Evolutionary conservation across 2,329 filamentous ascomycete genomes (phyloP).

Genomic region (Aureobasidium pullulans): DNA sequence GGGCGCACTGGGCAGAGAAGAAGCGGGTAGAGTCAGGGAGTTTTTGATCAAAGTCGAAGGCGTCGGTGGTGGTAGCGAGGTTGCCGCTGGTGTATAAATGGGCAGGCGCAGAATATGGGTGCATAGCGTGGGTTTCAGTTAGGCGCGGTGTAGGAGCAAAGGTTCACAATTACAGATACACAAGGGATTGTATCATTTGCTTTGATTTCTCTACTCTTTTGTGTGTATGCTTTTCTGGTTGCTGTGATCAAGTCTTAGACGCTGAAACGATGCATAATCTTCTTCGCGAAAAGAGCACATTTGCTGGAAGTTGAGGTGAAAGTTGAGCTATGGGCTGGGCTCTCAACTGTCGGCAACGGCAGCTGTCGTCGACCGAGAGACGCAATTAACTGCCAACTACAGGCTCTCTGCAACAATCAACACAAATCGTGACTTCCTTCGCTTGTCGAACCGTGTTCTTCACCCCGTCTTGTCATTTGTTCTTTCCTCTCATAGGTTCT

Average conservation of each 20-base stretch:
- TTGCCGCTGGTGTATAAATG: background rate
- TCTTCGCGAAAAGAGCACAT: too few species aligned
- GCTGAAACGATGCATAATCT: background rate
- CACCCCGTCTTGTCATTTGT: too few species aligned
- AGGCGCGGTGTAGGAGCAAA: background rate
- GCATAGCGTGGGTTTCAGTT: background rate
- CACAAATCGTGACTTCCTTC: too few species aligned
- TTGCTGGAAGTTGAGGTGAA: background rate
- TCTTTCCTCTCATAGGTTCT: too few species aligned
- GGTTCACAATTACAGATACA: background rate
- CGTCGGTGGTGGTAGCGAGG: constrained; percentile 11
- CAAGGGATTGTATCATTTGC: background rate
- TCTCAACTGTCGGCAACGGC: background rate
- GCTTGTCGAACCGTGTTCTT: too few species aligned
- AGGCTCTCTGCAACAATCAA: too few species aligned
- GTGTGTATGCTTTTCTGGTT: too few species aligned
- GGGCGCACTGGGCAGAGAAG: constrained; percentile 20
- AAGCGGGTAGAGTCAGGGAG: constrained; percentile 62
- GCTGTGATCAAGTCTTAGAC: too few species aligned
- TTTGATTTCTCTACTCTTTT: too few species aligned
- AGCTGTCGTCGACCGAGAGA: background rate
- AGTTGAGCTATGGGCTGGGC: background rate
- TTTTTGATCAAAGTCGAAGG: constrained; percentile 75
- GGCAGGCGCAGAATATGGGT: background rate
- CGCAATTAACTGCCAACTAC: too few species aligned